phyloP scores from a whole-genome alignment of 371 early-diverging fungal species.

The Apophysomyces variabilis region DNA sequence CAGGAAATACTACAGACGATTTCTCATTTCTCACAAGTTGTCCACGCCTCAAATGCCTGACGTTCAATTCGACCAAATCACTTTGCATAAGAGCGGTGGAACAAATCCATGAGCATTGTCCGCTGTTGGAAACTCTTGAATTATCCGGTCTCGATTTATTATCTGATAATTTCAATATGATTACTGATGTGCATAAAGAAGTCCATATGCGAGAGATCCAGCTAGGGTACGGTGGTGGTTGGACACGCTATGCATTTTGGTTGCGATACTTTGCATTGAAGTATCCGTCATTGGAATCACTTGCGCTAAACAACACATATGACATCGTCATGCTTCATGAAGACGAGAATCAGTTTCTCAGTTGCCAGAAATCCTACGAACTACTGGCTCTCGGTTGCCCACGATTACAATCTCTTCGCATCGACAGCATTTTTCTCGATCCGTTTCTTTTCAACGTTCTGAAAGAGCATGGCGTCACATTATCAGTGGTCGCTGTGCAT shows the following conservation, averaged over 20 bases:
- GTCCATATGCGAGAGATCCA: not conserved
- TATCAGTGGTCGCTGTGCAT: slow-evolving; percentile 1
- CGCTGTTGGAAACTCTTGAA: not conserved
- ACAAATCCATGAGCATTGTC: not conserved
- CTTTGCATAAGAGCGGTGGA: not conserved
- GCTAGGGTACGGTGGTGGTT: not conserved
- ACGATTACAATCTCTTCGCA: not conserved
- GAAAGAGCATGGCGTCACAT: not conserved
- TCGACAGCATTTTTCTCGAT: slow-evolving; percentile 2
- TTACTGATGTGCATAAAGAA: not conserved
- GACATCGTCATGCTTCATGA: not conserved
- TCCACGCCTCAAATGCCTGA: not conserved
- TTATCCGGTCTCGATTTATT: not conserved
- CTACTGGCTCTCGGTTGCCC: not conserved
- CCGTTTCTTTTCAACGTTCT: not conserved
- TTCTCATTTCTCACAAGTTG: not conserved
- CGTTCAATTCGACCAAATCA: slow-evolving; percentile 1
- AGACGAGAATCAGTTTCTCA: not conserved
- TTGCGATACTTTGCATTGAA: not conserved
- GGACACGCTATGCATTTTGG: not conserved
- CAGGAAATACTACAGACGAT: not conserved
- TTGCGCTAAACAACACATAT: not conserved
- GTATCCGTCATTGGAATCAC: not conserved
- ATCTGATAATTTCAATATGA: not conserved
- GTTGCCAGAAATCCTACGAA: not conserved